Evolutionary conservation across 768 basidiomycete genomes (phyloP), one percentile per base, ranked within the genome.

Genomic region (Daedaleopsis nitida): DNA sequence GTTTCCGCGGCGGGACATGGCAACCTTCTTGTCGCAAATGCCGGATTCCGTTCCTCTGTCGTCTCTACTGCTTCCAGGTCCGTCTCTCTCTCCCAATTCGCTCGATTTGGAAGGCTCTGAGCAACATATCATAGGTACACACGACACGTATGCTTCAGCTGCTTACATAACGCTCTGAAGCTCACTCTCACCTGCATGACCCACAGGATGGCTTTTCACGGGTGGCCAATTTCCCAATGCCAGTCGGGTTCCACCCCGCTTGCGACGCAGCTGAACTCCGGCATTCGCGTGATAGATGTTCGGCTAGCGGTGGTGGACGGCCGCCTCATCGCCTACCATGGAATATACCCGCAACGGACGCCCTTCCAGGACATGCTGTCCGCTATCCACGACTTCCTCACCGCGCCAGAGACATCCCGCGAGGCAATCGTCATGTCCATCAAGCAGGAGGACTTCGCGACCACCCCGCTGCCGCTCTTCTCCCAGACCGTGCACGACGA

Each of bases 341-440:
- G 94, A 32, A 73, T 85, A 52, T 88, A 84, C 71, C 89, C 91
- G 0, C 83, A 96, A 69, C 77, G 82, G 51, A 81, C 86, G 0
- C 75, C 87, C 0, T 94, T 96, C 72, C 74, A 81, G 55, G 76
- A 79, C 35, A 88, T 96, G 52, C 80, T 96, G 11, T 58, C 72
- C 5, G 80, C 80, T 17, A 70, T 96, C 10, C 78, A 86, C 65
- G 64, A 73, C 4, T 96, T 91, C 74, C 83, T 96, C 42, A 80
- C 81, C 9, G 78, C 82, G 0, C 79, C 85, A 0, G 65, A 67
- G 4, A 83, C 90, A 1, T 78, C 76, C 10, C 80, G 77, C 32
- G 95, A 96, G 73, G 90, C 90, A 0, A 72, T 97, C 38, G 83
- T 97, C 32, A 86, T 96, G 78, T 94, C 88, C 16, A 83, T 98